Conservation (phyloP, 257 asterid species). For the Avicennia marina region DNA sequence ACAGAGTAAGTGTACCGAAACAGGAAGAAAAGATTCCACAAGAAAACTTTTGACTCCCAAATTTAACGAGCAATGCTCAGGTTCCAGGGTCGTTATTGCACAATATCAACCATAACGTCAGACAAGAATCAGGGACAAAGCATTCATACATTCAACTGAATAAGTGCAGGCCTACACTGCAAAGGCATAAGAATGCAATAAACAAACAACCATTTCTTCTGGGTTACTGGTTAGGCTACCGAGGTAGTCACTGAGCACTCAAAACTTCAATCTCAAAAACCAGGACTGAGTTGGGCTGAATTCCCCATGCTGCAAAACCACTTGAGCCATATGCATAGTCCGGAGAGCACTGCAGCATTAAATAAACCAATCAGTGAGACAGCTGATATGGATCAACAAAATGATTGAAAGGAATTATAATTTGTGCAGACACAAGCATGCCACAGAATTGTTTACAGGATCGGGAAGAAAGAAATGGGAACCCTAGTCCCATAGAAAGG, state of each 20-base stretch:
- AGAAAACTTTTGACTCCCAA: no score
- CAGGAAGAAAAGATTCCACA: no score
- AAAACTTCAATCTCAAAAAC: constrained; percentile 89
- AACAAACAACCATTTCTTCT: background rate
- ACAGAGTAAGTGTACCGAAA: no score
- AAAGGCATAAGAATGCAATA: constrained; percentile 5
- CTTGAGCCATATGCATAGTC: constrained; percentile 81
- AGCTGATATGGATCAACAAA: background rate
- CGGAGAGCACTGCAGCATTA: constrained; percentile 76
- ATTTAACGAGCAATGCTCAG: no score
- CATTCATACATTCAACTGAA: no score
- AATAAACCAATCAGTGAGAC: constrained; percentile 9
- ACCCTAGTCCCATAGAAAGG: no score
- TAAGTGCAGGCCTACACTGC: no score
- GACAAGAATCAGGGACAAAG: no score
- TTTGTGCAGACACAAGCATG: background rate
- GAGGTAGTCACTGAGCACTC: constrained; percentile 29
- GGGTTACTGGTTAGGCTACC: background rate
- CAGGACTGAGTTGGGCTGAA: constrained; percentile 75
- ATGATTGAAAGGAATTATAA: background rate
- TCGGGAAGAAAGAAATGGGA: no score
- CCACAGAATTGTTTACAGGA: background rate
- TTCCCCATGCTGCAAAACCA: constrained; percentile 96
- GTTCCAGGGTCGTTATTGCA: no score
- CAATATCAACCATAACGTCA: no score